Conservation (phyloP, 2,329 filamentous ascomycete species). For the Clarireedia paspali region DNA sequence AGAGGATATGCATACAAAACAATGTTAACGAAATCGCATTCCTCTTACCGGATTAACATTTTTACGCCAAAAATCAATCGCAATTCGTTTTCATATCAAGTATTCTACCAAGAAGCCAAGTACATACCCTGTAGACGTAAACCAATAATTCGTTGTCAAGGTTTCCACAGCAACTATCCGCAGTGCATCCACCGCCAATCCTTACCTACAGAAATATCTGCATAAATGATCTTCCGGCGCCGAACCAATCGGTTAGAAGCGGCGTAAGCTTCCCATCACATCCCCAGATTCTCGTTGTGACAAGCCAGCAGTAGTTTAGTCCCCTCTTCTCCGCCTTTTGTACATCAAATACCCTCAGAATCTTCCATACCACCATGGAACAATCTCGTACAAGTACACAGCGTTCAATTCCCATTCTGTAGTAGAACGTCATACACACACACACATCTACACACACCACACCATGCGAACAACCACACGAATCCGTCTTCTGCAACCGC, state of each 20-base stretch:
- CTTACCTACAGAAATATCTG: too few relatives aligned
- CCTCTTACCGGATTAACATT: not conserved
- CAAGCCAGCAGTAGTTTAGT: not conserved
- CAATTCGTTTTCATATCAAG: not conserved
- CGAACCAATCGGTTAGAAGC: not conserved
- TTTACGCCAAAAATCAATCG: not conserved
- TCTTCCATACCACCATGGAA: not conserved
- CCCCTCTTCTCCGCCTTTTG: not conserved
- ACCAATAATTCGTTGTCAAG: not conserved
- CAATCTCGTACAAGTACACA: not conserved
- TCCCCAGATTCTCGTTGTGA: not conserved
- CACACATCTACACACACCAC: not conserved
- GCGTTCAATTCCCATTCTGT: not conserved
- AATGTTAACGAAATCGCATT: not conserved
- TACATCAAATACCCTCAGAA: not conserved
- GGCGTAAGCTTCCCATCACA: conserved; percentile 1
- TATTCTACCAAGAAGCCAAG: not conserved
- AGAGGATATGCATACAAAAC: too few relatives aligned
- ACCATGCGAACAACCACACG: conserved; percentile 2
- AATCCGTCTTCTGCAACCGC: not conserved
- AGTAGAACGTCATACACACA: conserved; percentile 6
- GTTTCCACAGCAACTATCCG: not conserved
- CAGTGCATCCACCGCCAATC: too few relatives aligned
- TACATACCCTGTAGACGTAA: not conserved
- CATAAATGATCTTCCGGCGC: not conserved